Evolutionary conservation across 2,329 filamentous ascomycete species (phyloP).

Genomic region (Alternaria panax): DNA sequence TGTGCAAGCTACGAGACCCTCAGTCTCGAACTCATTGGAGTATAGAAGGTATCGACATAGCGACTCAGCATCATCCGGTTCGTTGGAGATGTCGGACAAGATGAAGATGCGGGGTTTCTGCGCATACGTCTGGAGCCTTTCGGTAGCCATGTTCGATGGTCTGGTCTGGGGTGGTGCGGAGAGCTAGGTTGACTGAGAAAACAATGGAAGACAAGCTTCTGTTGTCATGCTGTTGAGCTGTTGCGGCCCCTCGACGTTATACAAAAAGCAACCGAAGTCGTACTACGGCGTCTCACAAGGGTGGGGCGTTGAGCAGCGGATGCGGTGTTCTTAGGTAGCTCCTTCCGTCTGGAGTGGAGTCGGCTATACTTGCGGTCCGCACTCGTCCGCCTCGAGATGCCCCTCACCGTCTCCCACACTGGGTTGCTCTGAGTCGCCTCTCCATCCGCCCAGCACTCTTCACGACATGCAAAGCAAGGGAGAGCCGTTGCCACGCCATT

Average conservation of each 20-base stretch:
- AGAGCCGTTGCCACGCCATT: conserved; percentile 4
- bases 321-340: conserved; percentile 24
- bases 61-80: conserved; percentile 51
- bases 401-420: background rate
- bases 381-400: background rate
- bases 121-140: conserved; percentile 36
- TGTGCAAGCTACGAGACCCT: conserved; percentile 51
- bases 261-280: conserved; percentile 28
- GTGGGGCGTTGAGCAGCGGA: conserved; percentile 24
- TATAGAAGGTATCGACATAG: conserved; percentile 50
- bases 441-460: background rate
- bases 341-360: conserved; percentile 19
- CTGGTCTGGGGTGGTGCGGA: background rate
- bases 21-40: conserved; percentile 50
- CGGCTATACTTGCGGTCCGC: conserved; percentile 24
- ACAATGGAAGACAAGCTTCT: background rate
- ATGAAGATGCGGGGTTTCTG: conserved; percentile 52
- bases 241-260: conserved; percentile 25
- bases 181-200: background rate
- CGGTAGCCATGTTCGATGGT: conserved; percentile 31
- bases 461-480: no score
- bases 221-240: conserved; percentile 18
- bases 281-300: conserved; percentile 22
- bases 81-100: conserved; percentile 51
- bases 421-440: background rate